Base-by-base conservation (phyloP, 2,329 filamentous ascomycete genomes). In the Pleomassaria siparia region DNA sequence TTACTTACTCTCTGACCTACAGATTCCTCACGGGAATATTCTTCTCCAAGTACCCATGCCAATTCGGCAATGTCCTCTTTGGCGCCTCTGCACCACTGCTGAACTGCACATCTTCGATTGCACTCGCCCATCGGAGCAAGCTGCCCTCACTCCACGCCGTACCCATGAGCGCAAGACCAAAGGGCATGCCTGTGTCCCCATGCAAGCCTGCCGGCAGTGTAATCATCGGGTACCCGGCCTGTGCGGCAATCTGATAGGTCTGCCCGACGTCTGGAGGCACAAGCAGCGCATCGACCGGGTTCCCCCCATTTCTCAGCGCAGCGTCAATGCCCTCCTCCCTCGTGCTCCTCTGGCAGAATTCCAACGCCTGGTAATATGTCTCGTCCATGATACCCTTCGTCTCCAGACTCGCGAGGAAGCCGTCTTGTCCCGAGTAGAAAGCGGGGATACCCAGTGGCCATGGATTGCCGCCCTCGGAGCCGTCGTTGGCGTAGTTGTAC, bases 221-320 rank as follows among this genome's bases (percentile, higher is more conserved):
- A 42, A 90, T 76, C 62, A 88, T 78, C 0, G 87, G 87, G 61
- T 90, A 91, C 0, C 87, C 86, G 7, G 87, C 88, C 69, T 90
- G 86, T 0, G 88, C 87, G 0, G 86, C 84, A 49, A 88, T 80
- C 68, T 88, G 83, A 52, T 83, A 83, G 3, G 81, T 80, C 64
- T 88, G 84, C 0, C 79, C 86, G 2, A 86, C 83, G 59, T 87
- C 82, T 0, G 85, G 76, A 4, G 87, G 87, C 0, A 88, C 84
- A 1, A 91, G 74, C 2, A 91, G 73, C 1, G 80, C 87, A 46
- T 83, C 78, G 1, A 90, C 72, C 16, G 69, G 54, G 2, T 66
- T 63, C 3, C 72, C 72, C 18, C 74, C 67, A 54, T 69, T 64
- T 2, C 57, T 57, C 6, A 91, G 74, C 2, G 86, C 87, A 10